phyloP scores from a whole-genome alignment of 768 basidiomycete species.

The Tephrocybe rancida region DNA sequence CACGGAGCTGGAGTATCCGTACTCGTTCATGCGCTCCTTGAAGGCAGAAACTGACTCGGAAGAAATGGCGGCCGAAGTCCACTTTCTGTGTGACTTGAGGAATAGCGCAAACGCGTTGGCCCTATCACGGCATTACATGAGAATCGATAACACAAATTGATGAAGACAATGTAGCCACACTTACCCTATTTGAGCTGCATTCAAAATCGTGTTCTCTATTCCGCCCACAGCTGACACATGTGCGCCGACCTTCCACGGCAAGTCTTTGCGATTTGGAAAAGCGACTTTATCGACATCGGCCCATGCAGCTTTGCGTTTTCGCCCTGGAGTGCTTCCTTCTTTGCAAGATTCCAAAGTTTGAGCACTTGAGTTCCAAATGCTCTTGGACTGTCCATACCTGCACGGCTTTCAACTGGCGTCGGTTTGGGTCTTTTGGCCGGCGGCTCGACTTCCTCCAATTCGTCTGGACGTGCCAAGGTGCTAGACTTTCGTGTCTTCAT shows the following conservation, averaged over 20 bases:
- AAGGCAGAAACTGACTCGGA: constrained; percentile 56
- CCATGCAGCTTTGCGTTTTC: constrained; percentile 16
- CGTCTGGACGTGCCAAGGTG: background rate
- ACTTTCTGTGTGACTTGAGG: constrained; percentile 82
- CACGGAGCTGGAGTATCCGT: constrained; percentile 61
- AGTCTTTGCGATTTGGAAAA: constrained; percentile 33
- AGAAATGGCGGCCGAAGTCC: constrained; percentile 66
- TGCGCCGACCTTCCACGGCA: constrained; percentile 75
- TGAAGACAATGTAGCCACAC: background rate
- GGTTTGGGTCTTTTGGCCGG: constrained; percentile 13
- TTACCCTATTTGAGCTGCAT: constrained; percentile 74
- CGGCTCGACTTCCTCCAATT: constrained; percentile 3
- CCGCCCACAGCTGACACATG: constrained; percentile 86
- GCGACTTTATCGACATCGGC: constrained; percentile 15
- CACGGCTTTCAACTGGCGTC: background rate
- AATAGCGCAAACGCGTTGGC: constrained; percentile 88
- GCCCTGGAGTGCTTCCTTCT: background rate
- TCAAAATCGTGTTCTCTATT: constrained; percentile 69
- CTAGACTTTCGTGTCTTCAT: constrained; percentile 11
- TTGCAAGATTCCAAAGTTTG: background rate
- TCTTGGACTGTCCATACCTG: background rate
- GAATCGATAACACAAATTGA: background rate
- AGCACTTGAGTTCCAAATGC: background rate
- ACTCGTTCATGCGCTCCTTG: constrained; percentile 58
- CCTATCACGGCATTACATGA: constrained; percentile 31